Evolutionary conservation across 1,139 yeast species (phyloP), one percentile per base, ranked within the genome.

Genomic region (Magnusiomyces ingens): DNA sequence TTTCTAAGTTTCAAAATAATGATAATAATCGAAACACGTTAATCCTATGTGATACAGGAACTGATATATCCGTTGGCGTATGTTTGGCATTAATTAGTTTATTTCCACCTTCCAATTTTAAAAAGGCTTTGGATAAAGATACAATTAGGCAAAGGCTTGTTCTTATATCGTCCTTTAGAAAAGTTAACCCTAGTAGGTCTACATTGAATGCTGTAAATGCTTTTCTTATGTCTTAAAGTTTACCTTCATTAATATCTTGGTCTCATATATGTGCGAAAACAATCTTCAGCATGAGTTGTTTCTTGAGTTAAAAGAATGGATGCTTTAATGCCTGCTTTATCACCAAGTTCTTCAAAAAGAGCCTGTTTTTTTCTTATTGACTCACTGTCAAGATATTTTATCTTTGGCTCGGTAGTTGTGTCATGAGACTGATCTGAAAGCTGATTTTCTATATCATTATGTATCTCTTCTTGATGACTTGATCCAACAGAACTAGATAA

Each of bases 111-210:
- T 52, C 46, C 0, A 56, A 58, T 2, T 50, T 56, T 2, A 45
- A 57, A 2, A 57, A 60, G 10, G 53, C 60, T 5, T 64, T 62
- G 32, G 58, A 58, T 49, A 67, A 50, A 68, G 75, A 12, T 68
- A 75, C 43, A 3, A 77, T 89, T 8, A 78, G 81, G 54, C 76
- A 75, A 58, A 83, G 85, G 55, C 68, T 87, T 47, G 78, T 82
- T 1, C 67, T 68, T 52, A 62, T 88, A 4, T 73, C 76, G 22
- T 69, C 73, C 3, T 61, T 69, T 2, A 67, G 75, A 21, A 77
- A 75, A 48, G 79, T 79, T 8, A 86, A 87, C 57, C 95, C 96
- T 0, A 82, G 91, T 56, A 71, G 96, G 52, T 81, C 86, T 29
- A 84, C 94, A 0, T 69, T 88, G 44, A 93, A 85, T 52, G 51